Evolutionary conservation across 768 basidiomycete genomes (phyloP).

Genomic region (Cyclocybe aegerita): DNA sequence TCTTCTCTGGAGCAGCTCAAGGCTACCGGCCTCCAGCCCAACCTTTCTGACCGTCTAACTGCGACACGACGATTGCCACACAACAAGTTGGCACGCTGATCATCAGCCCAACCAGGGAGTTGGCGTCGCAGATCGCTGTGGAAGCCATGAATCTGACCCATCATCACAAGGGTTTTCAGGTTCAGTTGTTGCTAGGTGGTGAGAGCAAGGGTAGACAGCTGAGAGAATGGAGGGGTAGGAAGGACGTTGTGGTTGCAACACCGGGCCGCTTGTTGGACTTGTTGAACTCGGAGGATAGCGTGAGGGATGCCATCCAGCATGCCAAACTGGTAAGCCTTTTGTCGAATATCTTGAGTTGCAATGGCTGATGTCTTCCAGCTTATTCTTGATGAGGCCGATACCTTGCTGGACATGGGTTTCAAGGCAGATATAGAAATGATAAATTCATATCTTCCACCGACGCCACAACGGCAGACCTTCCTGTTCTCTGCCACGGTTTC

Average conservation of each 20-base stretch:
- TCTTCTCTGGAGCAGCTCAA: conserved; percentile 34
- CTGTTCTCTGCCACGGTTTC: conserved; percentile 91
- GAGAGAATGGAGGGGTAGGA: conserved; percentile 61
- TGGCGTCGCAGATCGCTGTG: conserved; percentile 86
- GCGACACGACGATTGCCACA: conserved; percentile 33
- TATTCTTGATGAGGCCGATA: conserved; percentile 92
- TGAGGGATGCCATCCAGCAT: conserved; percentile 50
- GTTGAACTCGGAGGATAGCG: conserved; percentile 54
- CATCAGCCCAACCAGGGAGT: conserved; percentile 87
- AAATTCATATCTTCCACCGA: conserved; percentile 54
- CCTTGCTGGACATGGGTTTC: conserved; percentile 91
- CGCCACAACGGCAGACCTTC: conserved; percentile 80
- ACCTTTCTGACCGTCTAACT: not conserved
- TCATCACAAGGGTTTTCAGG: conserved; percentile 64
- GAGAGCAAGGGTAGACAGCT: conserved; percentile 64
- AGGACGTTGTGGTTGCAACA: conserved; percentile 86
- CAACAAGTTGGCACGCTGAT: conserved; percentile 69
- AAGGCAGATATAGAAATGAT: conserved; percentile 82
- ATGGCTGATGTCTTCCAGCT: conserved; percentile 44
- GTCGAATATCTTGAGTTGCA: not conserved
- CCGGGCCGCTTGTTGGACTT: conserved; percentile 86
- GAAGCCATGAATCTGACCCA: conserved; percentile 70
- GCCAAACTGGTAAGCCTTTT: conserved; percentile 57
- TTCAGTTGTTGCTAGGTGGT: conserved; percentile 80
- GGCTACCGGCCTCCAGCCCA: conserved; percentile 26